These are phyloP conservation scores for Mycogone perniciosa DNA, from an alignment of 2,329 filamentous ascomycete genomes.

Conservation along the genomic window DNA sequence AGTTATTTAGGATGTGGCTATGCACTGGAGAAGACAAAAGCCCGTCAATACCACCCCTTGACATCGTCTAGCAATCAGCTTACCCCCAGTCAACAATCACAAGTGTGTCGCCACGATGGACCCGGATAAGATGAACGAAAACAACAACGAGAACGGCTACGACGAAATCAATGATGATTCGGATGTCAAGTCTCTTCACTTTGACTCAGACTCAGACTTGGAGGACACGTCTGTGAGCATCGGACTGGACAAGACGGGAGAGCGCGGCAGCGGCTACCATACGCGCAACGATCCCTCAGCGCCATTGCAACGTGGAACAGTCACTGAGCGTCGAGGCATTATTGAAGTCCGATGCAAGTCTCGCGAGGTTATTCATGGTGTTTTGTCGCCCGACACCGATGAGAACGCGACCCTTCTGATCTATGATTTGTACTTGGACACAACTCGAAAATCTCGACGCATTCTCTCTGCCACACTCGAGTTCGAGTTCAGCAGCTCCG, in stretches of 20 bases:
- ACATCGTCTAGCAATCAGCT: no score
- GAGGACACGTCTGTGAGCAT: constrained; percentile 16
- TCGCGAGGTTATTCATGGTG: constrained; percentile 22
- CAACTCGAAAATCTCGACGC: constrained; percentile 18
- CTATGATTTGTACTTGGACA: constrained; percentile 21
- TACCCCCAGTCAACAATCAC: no score
- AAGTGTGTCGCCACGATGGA: background rate
- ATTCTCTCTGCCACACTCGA: constrained; percentile 18
- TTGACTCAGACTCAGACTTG: constrained; percentile 13
- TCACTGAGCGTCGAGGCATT: constrained; percentile 18
- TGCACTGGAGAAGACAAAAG: background rate
- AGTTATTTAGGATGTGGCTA: no score
- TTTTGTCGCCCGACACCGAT: constrained; percentile 14
- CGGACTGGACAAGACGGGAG: constrained; percentile 14
- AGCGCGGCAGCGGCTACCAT: constrained; percentile 17
- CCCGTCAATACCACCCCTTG: background rate
- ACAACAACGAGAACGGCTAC: constrained; percentile 2
- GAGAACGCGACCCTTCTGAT: constrained; percentile 20
- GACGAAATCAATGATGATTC: background rate
- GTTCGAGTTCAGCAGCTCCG: constrained; percentile 17
- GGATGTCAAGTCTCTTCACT: background rate
- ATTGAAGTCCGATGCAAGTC: constrained; percentile 22
- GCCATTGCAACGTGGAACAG: constrained; percentile 18
- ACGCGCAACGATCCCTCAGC: constrained; percentile 18
- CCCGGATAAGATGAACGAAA: background rate